These are phyloP conservation scores for Nannochloropsis salina DNA, from an alignment of 108 stramenopile genomes.

Conservation along the genomic window DNA sequence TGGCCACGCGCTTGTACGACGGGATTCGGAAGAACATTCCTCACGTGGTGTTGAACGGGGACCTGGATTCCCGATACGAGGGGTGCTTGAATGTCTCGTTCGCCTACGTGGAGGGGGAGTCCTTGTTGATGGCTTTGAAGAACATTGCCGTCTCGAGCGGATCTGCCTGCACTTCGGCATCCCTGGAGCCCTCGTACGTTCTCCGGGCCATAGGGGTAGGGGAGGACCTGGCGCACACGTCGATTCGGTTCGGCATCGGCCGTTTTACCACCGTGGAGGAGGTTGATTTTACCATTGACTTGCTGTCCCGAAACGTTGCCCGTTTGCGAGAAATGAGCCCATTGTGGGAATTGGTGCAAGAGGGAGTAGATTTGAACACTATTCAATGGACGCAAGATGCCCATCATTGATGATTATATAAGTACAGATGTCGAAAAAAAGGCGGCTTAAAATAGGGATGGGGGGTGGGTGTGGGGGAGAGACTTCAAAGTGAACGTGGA, in stretches of 20 bases:
- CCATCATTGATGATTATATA: neutral
- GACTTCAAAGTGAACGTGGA: too few relatives aligned
- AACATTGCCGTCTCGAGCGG: slow-evolving; percentile 96
- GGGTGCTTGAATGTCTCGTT: slow-evolving; percentile 97
- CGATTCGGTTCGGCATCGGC: slow-evolving; percentile 91
- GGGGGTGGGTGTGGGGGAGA: too few relatives aligned
- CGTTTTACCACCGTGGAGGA: slow-evolving; percentile 88
- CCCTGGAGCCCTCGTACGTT: slow-evolving; percentile 95
- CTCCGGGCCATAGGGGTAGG: slow-evolving; percentile 87
- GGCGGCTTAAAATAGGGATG: too few relatives aligned
- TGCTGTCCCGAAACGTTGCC: slow-evolving; percentile 79
- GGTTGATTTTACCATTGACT: slow-evolving; percentile 86
- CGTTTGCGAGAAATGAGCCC: slow-evolving; percentile 96
- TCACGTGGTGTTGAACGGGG: slow-evolving; percentile 84
- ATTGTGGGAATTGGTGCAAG: slow-evolving; percentile 99
- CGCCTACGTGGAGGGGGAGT: slow-evolving; percentile 97
- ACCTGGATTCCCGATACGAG: slow-evolving; percentile 69
- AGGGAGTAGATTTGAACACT: slow-evolving; percentile 92
- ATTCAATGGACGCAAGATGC: slow-evolving; percentile 97
- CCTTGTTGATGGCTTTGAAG: slow-evolving; percentile 92
- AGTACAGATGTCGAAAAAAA: too few relatives aligned
- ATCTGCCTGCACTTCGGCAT: slow-evolving; percentile 95
- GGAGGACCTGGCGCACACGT: slow-evolving; percentile 95
- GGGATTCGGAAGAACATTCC: slow-evolving; percentile 77
- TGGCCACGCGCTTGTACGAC: slow-evolving; percentile 67